Conservation (phyloP, 2,329 filamentous ascomycete species). For the Colletotrichum sp. region DNA sequence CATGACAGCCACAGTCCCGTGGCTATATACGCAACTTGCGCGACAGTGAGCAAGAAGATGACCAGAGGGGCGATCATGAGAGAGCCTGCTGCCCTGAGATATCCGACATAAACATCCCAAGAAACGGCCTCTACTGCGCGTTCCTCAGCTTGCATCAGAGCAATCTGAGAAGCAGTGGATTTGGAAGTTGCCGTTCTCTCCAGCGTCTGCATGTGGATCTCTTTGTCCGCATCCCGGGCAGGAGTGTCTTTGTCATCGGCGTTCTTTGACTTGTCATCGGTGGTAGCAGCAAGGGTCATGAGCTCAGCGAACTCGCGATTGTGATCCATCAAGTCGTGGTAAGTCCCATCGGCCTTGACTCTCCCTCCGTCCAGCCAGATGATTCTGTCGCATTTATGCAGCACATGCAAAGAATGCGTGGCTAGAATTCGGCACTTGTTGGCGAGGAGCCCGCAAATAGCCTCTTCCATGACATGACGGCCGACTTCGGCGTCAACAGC, state of each 20-base stretch:
- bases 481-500: constrained; percentile 74
- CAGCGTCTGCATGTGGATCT: constrained; percentile 55
- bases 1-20: constrained; percentile 80
- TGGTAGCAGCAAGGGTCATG: constrained; percentile 67
- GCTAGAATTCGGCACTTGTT: constrained; percentile 90
- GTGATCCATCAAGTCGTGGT: constrained; percentile 80
- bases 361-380: constrained; percentile 88
- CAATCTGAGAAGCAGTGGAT: neutral
- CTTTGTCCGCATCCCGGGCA: constrained; percentile 33
- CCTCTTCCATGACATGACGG: constrained; percentile 85
- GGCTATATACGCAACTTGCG: constrained; percentile 72
- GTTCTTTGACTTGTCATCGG: neutral
- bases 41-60: constrained; percentile 65
- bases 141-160: constrained; percentile 75
- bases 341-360: constrained; percentile 86
- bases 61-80: constrained; percentile 72
- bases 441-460: constrained; percentile 85
- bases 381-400: constrained; percentile 88
- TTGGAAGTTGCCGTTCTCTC: constrained; percentile 54
- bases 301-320: constrained; percentile 78
- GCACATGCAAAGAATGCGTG: constrained; percentile 91
- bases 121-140: constrained; percentile 76
- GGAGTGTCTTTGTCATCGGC: constrained; percentile 8
- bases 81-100: constrained; percentile 76
- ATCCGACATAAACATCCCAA: constrained; percentile 79